Evolutionary conservation across 345 rosid genomes (phyloP).

Genomic region (Tarenaya hassleriana): DNA sequence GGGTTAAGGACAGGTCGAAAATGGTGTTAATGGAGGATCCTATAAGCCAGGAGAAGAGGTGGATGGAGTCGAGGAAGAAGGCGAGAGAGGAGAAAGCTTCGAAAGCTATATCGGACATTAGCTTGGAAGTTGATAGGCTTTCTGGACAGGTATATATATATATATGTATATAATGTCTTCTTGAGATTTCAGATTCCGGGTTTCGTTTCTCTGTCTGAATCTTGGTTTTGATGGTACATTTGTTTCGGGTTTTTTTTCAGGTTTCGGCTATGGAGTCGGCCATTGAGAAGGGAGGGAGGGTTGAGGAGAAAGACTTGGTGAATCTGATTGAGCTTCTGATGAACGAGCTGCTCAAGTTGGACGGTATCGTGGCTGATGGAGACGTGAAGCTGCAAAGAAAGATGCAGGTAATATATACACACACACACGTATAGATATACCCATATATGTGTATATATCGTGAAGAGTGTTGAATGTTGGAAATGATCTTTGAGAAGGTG

Average conservation of each 20-base stretch:
- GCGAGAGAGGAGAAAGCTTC: constrained; percentile 68
- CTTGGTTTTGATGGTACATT: neutral
- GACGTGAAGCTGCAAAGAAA: constrained; percentile 74
- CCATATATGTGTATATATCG: too few species aligned
- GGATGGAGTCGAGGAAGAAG: constrained; percentile 55
- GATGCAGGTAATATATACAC: constrained; percentile 54
- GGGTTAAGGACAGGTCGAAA: constrained; percentile 84
- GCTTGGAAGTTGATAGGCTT: constrained; percentile 65
- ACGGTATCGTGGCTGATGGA: constrained; percentile 64
- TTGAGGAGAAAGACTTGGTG: constrained; percentile 57
- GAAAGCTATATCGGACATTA: constrained; percentile 63
- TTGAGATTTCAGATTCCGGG: neutral
- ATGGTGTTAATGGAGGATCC: constrained; percentile 75
- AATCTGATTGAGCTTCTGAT: constrained; percentile 62
- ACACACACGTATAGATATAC: too few species aligned
- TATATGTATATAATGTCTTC: too few species aligned
- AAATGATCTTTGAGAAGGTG: constrained; percentile 44
- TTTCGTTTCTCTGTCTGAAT: neutral
- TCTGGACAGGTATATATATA: constrained; percentile 85
- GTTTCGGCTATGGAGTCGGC: constrained; percentile 57
- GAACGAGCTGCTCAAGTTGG: constrained; percentile 77
- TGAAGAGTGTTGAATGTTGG: neutral
- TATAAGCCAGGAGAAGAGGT: constrained; percentile 70
- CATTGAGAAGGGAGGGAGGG: constrained; percentile 60
- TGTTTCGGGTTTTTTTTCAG: constrained; percentile 34